Evolutionary conservation across 2,329 filamentous ascomycete species (phyloP), one percentile per base, ranked within the genome.

Genomic region (Oidium heveae): DNA sequence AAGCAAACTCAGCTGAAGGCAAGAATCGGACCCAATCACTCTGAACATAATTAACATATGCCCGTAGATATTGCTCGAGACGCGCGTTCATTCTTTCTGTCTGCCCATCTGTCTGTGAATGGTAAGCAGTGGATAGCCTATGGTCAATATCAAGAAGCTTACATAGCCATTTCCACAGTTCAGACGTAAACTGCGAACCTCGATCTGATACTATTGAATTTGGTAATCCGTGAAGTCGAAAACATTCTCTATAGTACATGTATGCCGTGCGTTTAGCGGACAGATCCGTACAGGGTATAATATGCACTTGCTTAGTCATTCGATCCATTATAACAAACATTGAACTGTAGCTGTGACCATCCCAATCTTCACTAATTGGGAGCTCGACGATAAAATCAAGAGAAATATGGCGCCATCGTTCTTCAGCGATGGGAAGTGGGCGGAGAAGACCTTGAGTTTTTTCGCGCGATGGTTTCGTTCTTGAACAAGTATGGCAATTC

Each of bases 1-100:
- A 54, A 22, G 34, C 28, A 28, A 58, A 58, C 15, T 58, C 2
- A 20, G 18, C 53, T 9, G 53, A 24, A 6, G 20, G 53, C n/a
- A 58, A 22, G 10, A 52, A 37, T 13, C 49, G 4, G 8, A 55
- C 55, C 53, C 47, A 56, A 16, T 58, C 44, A 20, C 55, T 32
- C 22, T 58, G 15, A 7, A 50, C 18, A 41, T 55, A 47, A 20
- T 58, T 58, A 2, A 56, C 32, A 54, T 58, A 58, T n/a, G 20
- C 50, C 13, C 41, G 1, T 7, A 58, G 22, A 13, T 58, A 56
- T 12, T 15, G 3, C 32, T 58, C 39, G 3, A 58, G 12, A 20
- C 33, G 52, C 2, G 54, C 12, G 28, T 56, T 57, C 28, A 50
- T 18, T n/a, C 22, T 13, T 50, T 56, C 18, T 6, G 18, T 46